These are phyloP conservation scores for Leccinellum luteum DNA, from an alignment of 768 basidiomycete genomes.

Conservation along the genomic window DNA sequence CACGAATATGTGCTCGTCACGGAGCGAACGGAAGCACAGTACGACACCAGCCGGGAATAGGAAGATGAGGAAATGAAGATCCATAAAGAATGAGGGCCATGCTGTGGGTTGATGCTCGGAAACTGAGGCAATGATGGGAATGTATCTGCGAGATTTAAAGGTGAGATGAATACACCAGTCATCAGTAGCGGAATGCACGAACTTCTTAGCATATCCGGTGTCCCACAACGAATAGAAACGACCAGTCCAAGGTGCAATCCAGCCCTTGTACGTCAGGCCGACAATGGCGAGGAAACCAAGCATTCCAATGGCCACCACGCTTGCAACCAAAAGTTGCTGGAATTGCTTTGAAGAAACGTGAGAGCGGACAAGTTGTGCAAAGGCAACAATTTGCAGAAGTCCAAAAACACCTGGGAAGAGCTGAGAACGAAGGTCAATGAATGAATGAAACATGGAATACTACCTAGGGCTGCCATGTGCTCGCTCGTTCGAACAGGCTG, in stretches of 20 bases:
- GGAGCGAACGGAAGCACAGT: slow-evolving; percentile 89
- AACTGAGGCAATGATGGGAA: slow-evolving; percentile 98
- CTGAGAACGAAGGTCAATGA: slow-evolving; percentile 3
- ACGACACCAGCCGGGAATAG: slow-evolving; percentile 96
- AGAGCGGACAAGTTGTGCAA: slow-evolving; percentile 82
- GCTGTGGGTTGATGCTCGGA: slow-evolving; percentile 99
- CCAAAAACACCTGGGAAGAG: slow-evolving; percentile 82
- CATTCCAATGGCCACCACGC: slow-evolving; percentile 66
- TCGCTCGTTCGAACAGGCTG: slow-evolving; percentile 97
- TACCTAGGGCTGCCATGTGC: slow-evolving; percentile 98
- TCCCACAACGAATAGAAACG: slow-evolving; percentile 99
- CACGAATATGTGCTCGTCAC: slow-evolving; percentile 97
- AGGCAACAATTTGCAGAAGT: slow-evolving; percentile 92
- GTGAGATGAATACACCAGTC: neutral
- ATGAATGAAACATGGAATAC: neutral
- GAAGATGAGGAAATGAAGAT: slow-evolving; percentile 96
- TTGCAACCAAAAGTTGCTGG: slow-evolving; percentile 70
- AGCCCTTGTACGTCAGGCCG: slow-evolving; percentile 85
- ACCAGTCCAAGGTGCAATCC: slow-evolving; percentile 99
- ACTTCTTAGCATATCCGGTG: slow-evolving; percentile 99
- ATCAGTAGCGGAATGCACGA: slow-evolving; percentile 19
- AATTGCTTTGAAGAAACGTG: slow-evolving; percentile 93
- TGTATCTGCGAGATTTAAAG: slow-evolving; percentile 53
- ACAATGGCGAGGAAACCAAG: slow-evolving; percentile 73
- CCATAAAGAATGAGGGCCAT: slow-evolving; percentile 99